Conservation (phyloP, 352 stramenopile species). For the Phytophthora foliorum region DNA sequence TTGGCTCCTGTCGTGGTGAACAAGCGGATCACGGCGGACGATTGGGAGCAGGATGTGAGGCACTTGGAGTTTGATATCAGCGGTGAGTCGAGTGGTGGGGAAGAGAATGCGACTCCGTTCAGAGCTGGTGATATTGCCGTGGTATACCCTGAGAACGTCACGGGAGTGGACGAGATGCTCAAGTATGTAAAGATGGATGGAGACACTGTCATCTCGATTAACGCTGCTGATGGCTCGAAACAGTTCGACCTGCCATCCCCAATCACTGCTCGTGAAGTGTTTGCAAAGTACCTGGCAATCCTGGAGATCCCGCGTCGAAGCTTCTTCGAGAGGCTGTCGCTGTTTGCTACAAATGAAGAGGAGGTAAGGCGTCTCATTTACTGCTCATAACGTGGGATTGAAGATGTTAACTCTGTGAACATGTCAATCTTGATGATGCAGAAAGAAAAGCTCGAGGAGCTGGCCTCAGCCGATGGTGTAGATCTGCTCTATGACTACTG, state of each 20-base stretch:
- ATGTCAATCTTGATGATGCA: constrained; percentile 25
- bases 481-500: constrained; percentile 96
- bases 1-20: constrained; percentile 70
- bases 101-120: constrained; percentile 40
- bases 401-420: constrained; percentile 7
- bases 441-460: constrained; percentile 93
- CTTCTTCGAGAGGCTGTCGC: constrained; percentile 90
- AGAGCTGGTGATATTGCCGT: constrained; percentile 76
- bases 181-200: constrained; percentile 54
- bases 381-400: not conserved
- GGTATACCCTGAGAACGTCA: constrained; percentile 84
- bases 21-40: constrained; percentile 64
- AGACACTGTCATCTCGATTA: constrained; percentile 59
- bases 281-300: constrained; percentile 90
- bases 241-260: constrained; percentile 67
- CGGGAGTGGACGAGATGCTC: constrained; percentile 75
- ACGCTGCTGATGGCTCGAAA: constrained; percentile 50
- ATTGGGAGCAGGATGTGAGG: constrained; percentile 87
- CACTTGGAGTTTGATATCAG: constrained; percentile 79
- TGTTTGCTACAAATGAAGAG: constrained; percentile 84
- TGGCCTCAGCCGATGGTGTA: constrained; percentile 87
- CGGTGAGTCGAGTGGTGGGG: not conserved
- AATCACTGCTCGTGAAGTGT: constrained; percentile 70
- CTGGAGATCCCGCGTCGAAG: constrained; percentile 84
- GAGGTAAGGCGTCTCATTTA: constrained; percentile 55